Evolutionary conservation across 768 basidiomycete species (phyloP).

Genomic region (Trametes villosa): DNA sequence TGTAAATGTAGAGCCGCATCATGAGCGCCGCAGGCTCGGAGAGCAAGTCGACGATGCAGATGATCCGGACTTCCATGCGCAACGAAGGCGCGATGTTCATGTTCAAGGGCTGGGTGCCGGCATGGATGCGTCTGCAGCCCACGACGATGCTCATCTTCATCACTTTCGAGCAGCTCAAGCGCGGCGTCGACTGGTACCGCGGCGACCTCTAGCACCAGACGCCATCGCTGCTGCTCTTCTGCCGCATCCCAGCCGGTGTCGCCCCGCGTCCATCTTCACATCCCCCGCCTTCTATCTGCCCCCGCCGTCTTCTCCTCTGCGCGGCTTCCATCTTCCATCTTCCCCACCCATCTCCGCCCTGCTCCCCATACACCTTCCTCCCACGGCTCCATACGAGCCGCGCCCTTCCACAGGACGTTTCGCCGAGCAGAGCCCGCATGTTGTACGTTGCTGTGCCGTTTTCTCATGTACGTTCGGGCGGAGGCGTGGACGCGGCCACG

Average conservation of each 20-base stretch:
- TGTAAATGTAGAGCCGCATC: conserved; percentile 63
- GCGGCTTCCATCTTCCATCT: not conserved
- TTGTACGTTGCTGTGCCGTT: conserved; percentile 15
- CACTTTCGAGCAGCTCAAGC: conserved; percentile 82
- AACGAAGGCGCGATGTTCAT: conserved; percentile 87
- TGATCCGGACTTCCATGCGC: conserved; percentile 68
- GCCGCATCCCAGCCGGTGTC: not conserved
- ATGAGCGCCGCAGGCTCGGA: conserved; percentile 90
- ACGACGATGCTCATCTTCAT: conserved; percentile 89
- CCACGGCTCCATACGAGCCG: not conserved
- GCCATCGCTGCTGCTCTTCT: not conserved
- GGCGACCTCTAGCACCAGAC: conserved; percentile 9
- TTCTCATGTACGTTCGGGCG: conserved; percentile 10
- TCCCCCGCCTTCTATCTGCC: not conserved
- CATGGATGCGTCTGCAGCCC: conserved; percentile 84
- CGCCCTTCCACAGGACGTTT: not conserved
- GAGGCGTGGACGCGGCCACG: conserved; percentile 7
- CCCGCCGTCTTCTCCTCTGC: too few relatives aligned
- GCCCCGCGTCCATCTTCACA: not conserved
- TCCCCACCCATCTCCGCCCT: not conserved
- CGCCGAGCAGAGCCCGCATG: conserved; percentile 11
- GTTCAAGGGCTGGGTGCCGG: conserved; percentile 92
- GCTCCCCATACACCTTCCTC: not conserved
- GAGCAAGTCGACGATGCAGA: conserved; percentile 66
- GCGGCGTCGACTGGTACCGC: conserved; percentile 61